Evolutionary conservation across 352 stramenopile genomes (phyloP).

Genomic region (Pelagophyceae sp.): DNA sequence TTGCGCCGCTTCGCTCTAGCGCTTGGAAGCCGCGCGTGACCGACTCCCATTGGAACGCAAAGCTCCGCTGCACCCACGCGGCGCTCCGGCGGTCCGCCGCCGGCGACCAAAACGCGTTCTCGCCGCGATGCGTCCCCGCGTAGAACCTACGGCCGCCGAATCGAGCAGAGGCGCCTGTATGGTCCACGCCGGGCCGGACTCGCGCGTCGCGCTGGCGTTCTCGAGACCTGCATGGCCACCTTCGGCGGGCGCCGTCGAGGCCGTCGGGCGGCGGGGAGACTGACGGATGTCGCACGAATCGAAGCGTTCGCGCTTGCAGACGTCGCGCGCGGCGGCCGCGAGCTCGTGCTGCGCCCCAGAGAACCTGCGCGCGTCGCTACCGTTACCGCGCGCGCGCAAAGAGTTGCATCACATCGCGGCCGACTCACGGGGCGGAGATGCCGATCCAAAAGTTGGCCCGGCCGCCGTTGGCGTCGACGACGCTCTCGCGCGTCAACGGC

Average conservation of each 20-base stretch:
- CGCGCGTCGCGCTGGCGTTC: neutral
- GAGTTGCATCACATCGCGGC: too few species aligned
- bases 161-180: too few species aligned
- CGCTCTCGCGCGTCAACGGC: neutral
- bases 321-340: neutral
- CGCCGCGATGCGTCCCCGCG: too few species aligned
- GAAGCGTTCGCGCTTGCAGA: neutral
- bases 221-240: neutral
- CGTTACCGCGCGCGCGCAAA: too few species aligned
- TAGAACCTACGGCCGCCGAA: too few species aligned
- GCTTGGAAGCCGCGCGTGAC: neutral
- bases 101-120: neutral
- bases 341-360: too few species aligned
- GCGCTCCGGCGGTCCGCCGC: neutral
- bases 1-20: neutral
- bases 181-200: neutral
- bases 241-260: neutral
- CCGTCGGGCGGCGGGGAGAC: too few species aligned
- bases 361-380: too few species aligned
- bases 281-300: too few species aligned
- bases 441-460: neutral
- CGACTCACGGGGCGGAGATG: neutral
- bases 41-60: neutral
- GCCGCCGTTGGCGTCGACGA: neutral
- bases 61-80: neutral